These are phyloP conservation scores for Onygena corvina DNA, from an alignment of 2,329 filamentous ascomycete genomes.

Conservation along the genomic window DNA sequence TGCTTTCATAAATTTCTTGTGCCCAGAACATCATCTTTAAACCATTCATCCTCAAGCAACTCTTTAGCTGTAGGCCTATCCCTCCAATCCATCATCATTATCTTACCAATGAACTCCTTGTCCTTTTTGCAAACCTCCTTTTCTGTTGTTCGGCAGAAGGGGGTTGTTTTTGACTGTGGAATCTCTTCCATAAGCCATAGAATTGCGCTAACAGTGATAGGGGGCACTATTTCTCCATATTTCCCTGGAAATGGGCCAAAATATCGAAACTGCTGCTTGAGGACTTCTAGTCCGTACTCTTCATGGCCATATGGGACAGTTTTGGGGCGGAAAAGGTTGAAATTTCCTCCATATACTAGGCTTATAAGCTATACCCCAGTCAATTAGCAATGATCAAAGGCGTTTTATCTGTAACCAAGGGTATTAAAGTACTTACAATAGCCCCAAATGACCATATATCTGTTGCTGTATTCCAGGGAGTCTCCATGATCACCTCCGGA, in stretches of 20 bases:
- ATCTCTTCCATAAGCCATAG: constrained; percentile 13
- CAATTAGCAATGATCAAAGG: neutral
- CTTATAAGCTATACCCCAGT: constrained; percentile 13
- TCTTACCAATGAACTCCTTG: constrained; percentile 29
- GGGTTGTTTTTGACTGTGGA: constrained; percentile 19
- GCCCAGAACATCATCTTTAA: neutral
- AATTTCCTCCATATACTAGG: constrained; percentile 10
- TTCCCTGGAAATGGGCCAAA: constrained; percentile 14
- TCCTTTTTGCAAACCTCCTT: constrained; percentile 24
- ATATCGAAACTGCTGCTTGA: constrained; percentile 7
- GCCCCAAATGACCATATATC: constrained; percentile 23
- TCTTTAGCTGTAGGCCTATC: constrained; percentile 31
- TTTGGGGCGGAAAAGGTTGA: constrained; percentile 11
- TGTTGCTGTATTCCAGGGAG: constrained; percentile 19
- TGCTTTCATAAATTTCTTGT: neutral
- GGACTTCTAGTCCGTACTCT: constrained; percentile 10
- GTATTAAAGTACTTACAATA: constrained; percentile 12
- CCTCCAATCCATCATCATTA: constrained; percentile 36
- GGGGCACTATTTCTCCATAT: constrained; percentile 15
- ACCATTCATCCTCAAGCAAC: constrained; percentile 4
- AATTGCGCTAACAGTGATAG: constrained; percentile 11
- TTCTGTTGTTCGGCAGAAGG: constrained; percentile 18
- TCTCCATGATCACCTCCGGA: constrained; percentile 16
- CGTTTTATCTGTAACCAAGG: neutral
- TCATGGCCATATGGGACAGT: constrained; percentile 9